Conservation (phyloP, 169 alveolate genomes). For the Plasmodium berghei region DNA sequence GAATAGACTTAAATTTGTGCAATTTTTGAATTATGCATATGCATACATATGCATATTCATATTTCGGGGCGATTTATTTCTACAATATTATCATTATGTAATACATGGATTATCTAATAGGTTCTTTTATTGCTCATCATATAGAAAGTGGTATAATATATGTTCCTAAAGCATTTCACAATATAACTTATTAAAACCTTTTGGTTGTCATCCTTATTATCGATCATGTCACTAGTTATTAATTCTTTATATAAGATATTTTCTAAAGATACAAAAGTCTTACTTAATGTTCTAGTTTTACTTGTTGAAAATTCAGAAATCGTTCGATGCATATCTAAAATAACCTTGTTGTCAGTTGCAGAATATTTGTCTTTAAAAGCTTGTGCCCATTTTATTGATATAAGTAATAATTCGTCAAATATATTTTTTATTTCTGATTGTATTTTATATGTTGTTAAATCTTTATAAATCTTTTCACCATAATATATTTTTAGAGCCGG, state of each 20-base stretch:
- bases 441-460: slow-evolving; percentile 1
- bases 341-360: not conserved
- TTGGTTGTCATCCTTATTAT: slow-evolving; percentile 15
- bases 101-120: too few relatives aligned
- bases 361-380: slow-evolving; percentile 35
- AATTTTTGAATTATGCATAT: too few relatives aligned
- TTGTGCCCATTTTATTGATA: slow-evolving; percentile 28
- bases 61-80: too few relatives aligned
- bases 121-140: too few relatives aligned
- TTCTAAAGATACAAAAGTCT: slow-evolving; percentile 29
- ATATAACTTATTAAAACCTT: not conserved
- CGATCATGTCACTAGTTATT: slow-evolving; percentile 5
- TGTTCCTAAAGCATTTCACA: slow-evolving; percentile 24
- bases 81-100: too few relatives aligned
- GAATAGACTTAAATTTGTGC: too few relatives aligned
- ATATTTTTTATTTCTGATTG: slow-evolving; percentile 10
- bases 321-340: not conserved
- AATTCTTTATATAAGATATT: slow-evolving; percentile 8
- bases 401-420: slow-evolving; percentile 9
- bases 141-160: not conserved
- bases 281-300: not conserved
- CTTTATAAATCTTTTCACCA: slow-evolving; percentile 8
- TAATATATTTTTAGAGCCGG: slow-evolving; percentile 68
- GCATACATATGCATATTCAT: too few relatives aligned
- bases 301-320: slow-evolving; percentile 18